Conservation (phyloP, 2,329 filamentous ascomycete species). For the Nemania bipapillata region DNA sequence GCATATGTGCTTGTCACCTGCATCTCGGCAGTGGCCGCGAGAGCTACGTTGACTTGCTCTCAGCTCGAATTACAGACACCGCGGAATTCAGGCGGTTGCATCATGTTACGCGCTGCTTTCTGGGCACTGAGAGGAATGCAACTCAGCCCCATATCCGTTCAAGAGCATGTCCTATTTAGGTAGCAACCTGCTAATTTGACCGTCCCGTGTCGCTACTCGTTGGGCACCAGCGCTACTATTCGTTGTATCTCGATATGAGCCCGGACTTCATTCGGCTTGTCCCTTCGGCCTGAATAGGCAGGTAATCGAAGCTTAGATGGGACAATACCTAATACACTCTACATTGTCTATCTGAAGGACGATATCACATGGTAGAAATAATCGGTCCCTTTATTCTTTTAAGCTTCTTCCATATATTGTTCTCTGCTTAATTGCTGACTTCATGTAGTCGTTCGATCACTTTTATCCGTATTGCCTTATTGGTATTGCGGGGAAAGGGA, state of each 20-base stretch:
- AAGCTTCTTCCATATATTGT: slow-evolving; percentile 20
- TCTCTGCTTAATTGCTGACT: slow-evolving; percentile 9
- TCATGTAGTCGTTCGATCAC: slow-evolving; percentile 4
- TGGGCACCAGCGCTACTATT: neutral
- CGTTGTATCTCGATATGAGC: neutral
- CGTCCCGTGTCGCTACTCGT: neutral
- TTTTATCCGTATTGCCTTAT: slow-evolving; percentile 31
- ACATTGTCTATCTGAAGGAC: neutral
- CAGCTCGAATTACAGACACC: neutral
- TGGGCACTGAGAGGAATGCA: neutral
- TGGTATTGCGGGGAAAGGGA: slow-evolving; percentile 5
- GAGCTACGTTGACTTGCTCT: slow-evolving; percentile 16
- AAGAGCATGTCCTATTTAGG: neutral
- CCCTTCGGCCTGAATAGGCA: neutral
- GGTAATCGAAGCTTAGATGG: neutral
- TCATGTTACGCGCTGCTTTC: slow-evolving; percentile 23
- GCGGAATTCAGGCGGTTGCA: slow-evolving; percentile 9
- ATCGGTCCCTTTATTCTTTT: slow-evolving; percentile 10
- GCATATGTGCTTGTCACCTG: slow-evolving; percentile 31
- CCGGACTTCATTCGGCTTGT: neutral
- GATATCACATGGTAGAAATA: slow-evolving; percentile 7
- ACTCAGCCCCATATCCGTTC: neutral
- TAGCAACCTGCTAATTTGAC: neutral
- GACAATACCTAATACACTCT: neutral
- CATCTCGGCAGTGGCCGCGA: slow-evolving; percentile 35